A percentile compares a stretch with the other conserved stretches of the same genome.
phyloP scores from a whole-genome alignment of 768 basidiomycete genomes.

The Mycena galopus region DNA sequence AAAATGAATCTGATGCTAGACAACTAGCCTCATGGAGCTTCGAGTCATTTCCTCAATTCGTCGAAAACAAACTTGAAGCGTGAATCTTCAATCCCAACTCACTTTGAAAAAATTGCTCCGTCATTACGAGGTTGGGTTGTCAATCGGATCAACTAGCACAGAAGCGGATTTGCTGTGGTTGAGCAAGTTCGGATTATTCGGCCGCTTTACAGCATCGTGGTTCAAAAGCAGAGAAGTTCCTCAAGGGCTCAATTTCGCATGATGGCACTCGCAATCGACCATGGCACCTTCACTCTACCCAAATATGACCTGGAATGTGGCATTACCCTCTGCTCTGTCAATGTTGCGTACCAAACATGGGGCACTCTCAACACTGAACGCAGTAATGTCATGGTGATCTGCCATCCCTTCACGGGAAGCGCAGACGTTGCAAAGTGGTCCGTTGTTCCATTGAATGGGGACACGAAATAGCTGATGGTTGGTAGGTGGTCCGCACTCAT shows the following conservation, averaged over 20 bases:
- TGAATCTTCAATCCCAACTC: too few species aligned
- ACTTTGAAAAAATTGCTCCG: too few species aligned
- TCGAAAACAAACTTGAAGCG: too few species aligned
- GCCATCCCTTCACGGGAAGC: conserved; percentile 84
- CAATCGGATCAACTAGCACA: too few species aligned
- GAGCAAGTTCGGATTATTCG: too few species aligned
- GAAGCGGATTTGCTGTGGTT: too few species aligned
- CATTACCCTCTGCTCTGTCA: conserved; percentile 60
- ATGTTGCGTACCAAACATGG: conserved; percentile 85
- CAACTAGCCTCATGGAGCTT: too few species aligned
- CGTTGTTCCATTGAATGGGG: conserved; percentile 35
- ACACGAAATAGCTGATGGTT: background rate
- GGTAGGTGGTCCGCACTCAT: conserved; percentile 96
- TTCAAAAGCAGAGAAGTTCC: background rate
- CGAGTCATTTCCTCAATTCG: too few species aligned
- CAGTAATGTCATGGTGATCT: conserved; percentile 84
- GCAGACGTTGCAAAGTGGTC: conserved; percentile 87
- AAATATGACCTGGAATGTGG: conserved; percentile 78
- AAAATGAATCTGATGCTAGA: too few species aligned
- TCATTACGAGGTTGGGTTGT: too few species aligned
- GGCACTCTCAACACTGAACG: conserved; percentile 68
- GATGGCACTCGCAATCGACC: background rate
- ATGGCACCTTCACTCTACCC: conserved; percentile 50
- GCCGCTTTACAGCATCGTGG: too few species aligned
- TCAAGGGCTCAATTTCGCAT: background rate